A percentile compares a stretch with the other conserved stretches of the same genome.
Evolutionary conservation across 306 rosid species (phyloP).

Genomic region (Ormosia semicastrata): DNA sequence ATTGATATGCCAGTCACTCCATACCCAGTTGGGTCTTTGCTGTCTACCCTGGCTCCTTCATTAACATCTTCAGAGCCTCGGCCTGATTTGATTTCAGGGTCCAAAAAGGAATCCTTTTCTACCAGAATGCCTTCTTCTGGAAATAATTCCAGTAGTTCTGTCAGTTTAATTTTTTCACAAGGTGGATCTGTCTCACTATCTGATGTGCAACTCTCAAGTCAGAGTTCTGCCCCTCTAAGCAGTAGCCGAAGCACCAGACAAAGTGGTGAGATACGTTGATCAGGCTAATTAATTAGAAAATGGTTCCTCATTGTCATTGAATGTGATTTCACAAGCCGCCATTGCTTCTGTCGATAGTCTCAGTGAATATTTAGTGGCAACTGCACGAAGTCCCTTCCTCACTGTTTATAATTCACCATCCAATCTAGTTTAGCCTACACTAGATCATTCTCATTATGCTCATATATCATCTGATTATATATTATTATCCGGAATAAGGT

Average conservation of each 20-base stretch:
- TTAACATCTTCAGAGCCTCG: conserved; percentile 58
- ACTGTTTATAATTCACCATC: conserved; percentile 23
- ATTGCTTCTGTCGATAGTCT: conserved; percentile 37
- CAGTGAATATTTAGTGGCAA: conserved; percentile 32
- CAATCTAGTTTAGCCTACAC: conserved; percentile 25
- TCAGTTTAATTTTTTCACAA: conserved; percentile 64
- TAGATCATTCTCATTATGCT: conserved; percentile 28
- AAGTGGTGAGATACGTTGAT: conserved; percentile 46
- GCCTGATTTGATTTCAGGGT: conserved; percentile 47
- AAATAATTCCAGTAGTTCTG: conserved; percentile 55
- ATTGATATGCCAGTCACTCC: conserved; percentile 68
- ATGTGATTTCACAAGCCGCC: background rate
- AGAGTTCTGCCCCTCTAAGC: conserved; percentile 53
- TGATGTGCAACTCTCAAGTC: conserved; percentile 64
- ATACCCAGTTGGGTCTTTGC: conserved; percentile 77
- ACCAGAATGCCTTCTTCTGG: conserved; percentile 61
- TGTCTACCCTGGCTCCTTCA: conserved; percentile 68
- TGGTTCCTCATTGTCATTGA: background rate
- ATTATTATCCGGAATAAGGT: conserved; percentile 39
- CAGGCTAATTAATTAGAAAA: background rate
- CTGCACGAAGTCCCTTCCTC: conserved; percentile 27
- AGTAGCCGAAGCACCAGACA: conserved; percentile 63
- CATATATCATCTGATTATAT: conserved; percentile 16
- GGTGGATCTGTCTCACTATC: conserved; percentile 57
- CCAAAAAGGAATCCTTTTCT: conserved; percentile 54